Conservation (phyloP, 768 basidiomycete genomes). For the Leccinum disarticulatum region DNA sequence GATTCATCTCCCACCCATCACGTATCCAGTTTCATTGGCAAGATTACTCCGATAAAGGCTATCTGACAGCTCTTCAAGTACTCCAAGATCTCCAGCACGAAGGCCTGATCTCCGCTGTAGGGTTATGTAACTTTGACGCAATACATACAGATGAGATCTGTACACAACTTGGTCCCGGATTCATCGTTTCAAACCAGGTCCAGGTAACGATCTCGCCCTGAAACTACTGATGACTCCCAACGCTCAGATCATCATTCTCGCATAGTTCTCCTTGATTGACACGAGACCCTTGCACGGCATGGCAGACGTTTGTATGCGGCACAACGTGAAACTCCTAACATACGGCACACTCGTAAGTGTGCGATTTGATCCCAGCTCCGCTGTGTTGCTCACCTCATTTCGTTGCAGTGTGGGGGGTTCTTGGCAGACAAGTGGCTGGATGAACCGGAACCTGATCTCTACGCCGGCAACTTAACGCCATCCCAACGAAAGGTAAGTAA, state of each 20-base stretch:
- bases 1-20: not conserved
- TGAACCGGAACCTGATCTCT: constrained; percentile 67
- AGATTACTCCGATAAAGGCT: constrained; percentile 53
- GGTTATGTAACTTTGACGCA: constrained; percentile 81
- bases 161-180: constrained; percentile 64
- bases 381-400: constrained; percentile 4
- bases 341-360: constrained; percentile 75
- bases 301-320: constrained; percentile 72
- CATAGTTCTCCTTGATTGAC: constrained; percentile 80
- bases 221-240: not conserved
- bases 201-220: constrained; percentile 47
- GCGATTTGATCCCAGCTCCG: not conserved
- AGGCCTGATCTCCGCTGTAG: constrained; percentile 62
- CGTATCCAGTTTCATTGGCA: constrained; percentile 74
- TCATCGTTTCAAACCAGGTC: constrained; percentile 80
- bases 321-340: constrained; percentile 71
- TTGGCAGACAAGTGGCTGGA: constrained; percentile 75
- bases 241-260: constrained; percentile 17
- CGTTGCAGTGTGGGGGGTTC: constrained; percentile 75
- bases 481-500: constrained; percentile 74
- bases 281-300: constrained; percentile 74
- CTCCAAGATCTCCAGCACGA: constrained; percentile 60
- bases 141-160: constrained; percentile 78
- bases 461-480: constrained; percentile 66
- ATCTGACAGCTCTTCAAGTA: constrained; percentile 48